Percentiles rank a stretch among this genome's conserved stretches.
phyloP scores from a whole-genome alignment of 495 filamentous ascomycete species.

The Thermothielavioides terrestris region DNA sequence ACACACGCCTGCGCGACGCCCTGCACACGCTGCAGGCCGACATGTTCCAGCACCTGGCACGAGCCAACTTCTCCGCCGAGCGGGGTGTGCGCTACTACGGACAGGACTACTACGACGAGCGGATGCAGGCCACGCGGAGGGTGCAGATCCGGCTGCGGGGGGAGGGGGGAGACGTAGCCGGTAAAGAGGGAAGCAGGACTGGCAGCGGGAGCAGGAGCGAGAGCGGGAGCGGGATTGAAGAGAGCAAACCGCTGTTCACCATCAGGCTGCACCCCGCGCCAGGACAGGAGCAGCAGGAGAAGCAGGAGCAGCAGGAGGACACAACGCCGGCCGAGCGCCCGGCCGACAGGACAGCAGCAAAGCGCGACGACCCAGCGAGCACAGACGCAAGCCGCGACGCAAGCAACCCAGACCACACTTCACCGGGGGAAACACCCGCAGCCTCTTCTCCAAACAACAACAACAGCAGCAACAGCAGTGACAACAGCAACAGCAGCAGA shows the following conservation, averaged over 20 bases:
- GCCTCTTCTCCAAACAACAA: background rate
- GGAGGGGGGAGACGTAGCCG: background rate
- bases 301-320: background rate
- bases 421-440: background rate
- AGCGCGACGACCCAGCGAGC: background rate
- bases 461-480: no score
- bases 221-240: background rate
- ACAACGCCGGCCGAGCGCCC: background rate
- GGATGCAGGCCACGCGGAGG: constrained; percentile 55
- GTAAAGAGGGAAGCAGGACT: background rate
- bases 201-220: background rate
- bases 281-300: background rate
- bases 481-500: no score
- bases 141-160: constrained; percentile 13
- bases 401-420: background rate
- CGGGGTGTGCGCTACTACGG: constrained; percentile 53
- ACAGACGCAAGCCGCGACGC: background rate
- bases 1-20: constrained; percentile 51
- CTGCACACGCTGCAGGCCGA: constrained; percentile 49
- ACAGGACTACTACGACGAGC: constrained; percentile 59
- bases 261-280: background rate
- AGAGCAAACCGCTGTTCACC: background rate
- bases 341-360: no score
- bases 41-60: constrained; percentile 48
- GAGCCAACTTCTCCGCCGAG: constrained; percentile 61